Percentiles rank a stretch among this genome's conserved stretches.
These are phyloP conservation scores for Corrigiola litoralis DNA, from an alignment of 179 eudicot species.

Conservation along the genomic window DNA sequence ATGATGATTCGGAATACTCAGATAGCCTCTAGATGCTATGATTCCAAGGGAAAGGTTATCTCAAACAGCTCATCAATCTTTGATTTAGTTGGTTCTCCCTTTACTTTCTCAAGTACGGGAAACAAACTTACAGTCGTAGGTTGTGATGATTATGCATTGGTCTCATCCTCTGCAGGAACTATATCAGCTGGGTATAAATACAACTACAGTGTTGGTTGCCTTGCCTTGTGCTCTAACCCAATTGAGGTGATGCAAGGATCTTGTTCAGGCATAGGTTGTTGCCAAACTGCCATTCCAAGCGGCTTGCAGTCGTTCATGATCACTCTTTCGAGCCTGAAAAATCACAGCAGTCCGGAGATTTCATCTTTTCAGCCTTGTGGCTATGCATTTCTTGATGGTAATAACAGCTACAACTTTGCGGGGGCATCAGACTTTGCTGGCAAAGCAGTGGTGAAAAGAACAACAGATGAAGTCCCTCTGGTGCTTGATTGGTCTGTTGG, in stretches of 20 bases:
- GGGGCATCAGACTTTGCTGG: conserved; percentile 16
- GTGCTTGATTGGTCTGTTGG: conserved; percentile 46
- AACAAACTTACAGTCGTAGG: conserved; percentile 50
- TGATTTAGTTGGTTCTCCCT: conserved; percentile 26
- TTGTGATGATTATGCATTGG: conserved; percentile 43
- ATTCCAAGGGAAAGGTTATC: conserved; percentile 20
- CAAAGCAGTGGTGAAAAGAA: conserved; percentile 3
- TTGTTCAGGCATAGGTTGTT: conserved; percentile 59
- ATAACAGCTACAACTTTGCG: conserved; percentile 23
- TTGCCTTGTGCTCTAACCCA: conserved; percentile 31
- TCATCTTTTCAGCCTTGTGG: conserved; percentile 27
- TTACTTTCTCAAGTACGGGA: conserved; percentile 28
- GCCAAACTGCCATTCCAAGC: conserved; percentile 43
- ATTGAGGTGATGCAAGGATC: conserved; percentile 30
- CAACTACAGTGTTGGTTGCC: conserved; percentile 35
- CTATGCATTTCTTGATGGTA: conserved; percentile 36
- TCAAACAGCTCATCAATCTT: background rate
- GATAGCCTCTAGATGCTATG: conserved; percentile 34
- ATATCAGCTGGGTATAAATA: background rate
- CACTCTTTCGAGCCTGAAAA: conserved; percentile 4
- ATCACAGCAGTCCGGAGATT: conserved; percentile 28
- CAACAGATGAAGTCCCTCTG: conserved; percentile 28
- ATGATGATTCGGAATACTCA: conserved; percentile 27
- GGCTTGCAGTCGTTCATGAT: conserved; percentile 26
- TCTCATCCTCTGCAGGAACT: background rate